Percentiles rank a stretch among this genome's conserved stretches.
phyloP scores from a whole-genome alignment of 176 grass and related monocot genomes.

The Carex parvula region DNA sequence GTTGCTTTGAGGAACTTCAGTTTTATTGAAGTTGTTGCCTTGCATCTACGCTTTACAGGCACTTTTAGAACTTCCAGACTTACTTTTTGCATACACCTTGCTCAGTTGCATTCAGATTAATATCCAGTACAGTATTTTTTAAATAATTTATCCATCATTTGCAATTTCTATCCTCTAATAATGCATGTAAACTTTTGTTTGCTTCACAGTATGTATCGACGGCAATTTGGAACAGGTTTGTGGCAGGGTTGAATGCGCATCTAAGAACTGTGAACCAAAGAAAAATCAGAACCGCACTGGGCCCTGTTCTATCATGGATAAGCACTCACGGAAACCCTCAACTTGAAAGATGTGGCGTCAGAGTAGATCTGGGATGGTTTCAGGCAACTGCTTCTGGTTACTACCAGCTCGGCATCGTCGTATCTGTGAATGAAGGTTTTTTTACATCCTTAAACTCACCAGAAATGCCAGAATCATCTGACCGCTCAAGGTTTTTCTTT shows the following conservation, averaged over 20 bases:
- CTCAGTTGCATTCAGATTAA: neutral
- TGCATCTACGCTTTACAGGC: neutral
- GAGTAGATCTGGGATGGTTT: conserved; percentile 87
- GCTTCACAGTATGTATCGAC: conserved; percentile 76
- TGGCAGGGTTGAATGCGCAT: conserved; percentile 85
- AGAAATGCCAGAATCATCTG: conserved; percentile 42
- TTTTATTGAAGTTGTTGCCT: neutral
- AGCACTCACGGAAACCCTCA: conserved; percentile 72
- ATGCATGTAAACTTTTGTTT: neutral
- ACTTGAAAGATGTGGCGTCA: conserved; percentile 76
- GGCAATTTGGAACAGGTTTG: conserved; percentile 96
- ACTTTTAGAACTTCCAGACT: neutral
- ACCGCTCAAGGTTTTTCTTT: conserved; percentile 42
- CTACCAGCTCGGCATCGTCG: conserved; percentile 86
- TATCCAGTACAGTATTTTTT: neutral
- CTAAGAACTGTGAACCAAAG: conserved; percentile 67
- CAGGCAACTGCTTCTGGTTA: conserved; percentile 92
- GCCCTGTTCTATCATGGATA: conserved; percentile 62
- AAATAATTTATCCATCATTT: neutral
- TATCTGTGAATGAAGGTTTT: conserved; percentile 76
- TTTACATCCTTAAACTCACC: conserved; percentile 54
- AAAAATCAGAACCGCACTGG: conserved; percentile 51
- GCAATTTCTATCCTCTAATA: neutral
- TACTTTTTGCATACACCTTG: neutral
- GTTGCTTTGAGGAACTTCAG: neutral